These are phyloP conservation scores for Ascochyta rabiei DNA, from an alignment of 2,329 filamentous ascomycete genomes.

Conservation along the genomic window DNA sequence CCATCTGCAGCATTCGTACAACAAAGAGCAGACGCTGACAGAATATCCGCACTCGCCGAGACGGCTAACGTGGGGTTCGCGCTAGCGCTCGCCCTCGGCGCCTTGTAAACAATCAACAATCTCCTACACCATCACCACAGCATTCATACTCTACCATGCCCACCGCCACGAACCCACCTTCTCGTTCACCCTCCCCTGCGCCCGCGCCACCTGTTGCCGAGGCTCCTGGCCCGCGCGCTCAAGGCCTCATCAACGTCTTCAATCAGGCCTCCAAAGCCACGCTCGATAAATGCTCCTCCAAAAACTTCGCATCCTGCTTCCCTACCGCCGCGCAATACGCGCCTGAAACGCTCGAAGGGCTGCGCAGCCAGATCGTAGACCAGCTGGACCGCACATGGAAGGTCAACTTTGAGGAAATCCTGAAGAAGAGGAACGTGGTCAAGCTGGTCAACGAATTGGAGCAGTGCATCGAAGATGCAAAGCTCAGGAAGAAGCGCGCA, in stretches of 20 bases:
- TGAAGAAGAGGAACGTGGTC: constrained; percentile 63
- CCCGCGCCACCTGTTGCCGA: constrained; percentile 60
- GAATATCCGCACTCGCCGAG: not conserved
- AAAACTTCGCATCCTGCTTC: constrained; percentile 68
- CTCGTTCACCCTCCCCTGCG: constrained; percentile 58
- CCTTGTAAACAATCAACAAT: constrained; percentile 13
- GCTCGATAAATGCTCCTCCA: constrained; percentile 65
- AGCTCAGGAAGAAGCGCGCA: constrained; percentile 55
- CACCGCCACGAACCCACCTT: constrained; percentile 33
- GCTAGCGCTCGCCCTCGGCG: constrained; percentile 11
- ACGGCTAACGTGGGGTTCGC: not conserved
- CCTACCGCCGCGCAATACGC: constrained; percentile 66
- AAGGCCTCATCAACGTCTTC: constrained; percentile 66
- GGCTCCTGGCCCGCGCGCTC: constrained; percentile 65
- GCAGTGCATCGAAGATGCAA: constrained; percentile 64
- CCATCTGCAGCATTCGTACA: too few relatives aligned
- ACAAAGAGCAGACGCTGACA: too few relatives aligned
- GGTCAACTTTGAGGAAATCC: constrained; percentile 66
- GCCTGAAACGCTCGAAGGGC: constrained; percentile 60
- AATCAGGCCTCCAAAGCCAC: constrained; percentile 64
- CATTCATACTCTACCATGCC: constrained; percentile 35
- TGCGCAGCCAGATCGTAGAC: constrained; percentile 64
- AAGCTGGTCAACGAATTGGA: constrained; percentile 66
- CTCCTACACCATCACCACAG: constrained; percentile 2
- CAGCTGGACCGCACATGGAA: constrained; percentile 63